A percentile compares a stretch with the other conserved stretches of the same genome.
Conservation (phyloP, 345 rosid species). For the Streptanthus diversifolius region DNA sequence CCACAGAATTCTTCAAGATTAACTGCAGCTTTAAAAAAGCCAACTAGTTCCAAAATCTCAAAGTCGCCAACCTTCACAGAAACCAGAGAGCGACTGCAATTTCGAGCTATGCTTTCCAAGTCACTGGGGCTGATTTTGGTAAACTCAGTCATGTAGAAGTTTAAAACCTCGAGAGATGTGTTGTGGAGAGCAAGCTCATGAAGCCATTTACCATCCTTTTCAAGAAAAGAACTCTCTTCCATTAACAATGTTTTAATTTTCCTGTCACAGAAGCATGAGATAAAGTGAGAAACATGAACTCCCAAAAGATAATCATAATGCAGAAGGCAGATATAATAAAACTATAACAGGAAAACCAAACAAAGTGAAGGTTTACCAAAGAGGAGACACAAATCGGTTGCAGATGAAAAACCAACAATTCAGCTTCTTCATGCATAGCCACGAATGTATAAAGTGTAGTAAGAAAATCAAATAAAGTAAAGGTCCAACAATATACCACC, state of each 20-base stretch:
- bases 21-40: conserved; percentile 64
- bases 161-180: conserved; percentile 67
- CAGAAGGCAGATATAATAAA: too few species aligned
- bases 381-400: too few species aligned
- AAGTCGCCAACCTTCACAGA: conserved; percentile 75
- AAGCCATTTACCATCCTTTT: conserved; percentile 83
- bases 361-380: too few species aligned
- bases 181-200: conserved; percentile 78
- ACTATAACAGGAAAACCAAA: neutral
- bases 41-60: conserved; percentile 67
- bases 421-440: too few species aligned
- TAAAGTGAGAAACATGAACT: neutral
- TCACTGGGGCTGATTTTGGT: conserved; percentile 47
- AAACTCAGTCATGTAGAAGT: conserved; percentile 82
- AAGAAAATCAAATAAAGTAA: neutral
- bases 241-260: conserved; percentile 63
- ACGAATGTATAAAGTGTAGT: neutral
- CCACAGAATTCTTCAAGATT: conserved; percentile 89
- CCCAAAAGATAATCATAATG: too few species aligned
- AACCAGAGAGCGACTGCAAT: conserved; percentile 52
- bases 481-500: neutral
- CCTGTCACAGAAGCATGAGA: conserved; percentile 40
- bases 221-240: conserved; percentile 72
- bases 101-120: conserved; percentile 73
- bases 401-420: too few species aligned